Evolutionary conservation across 202 grass and related monocot genomes (phyloP), one percentile per base, ranked within the genome.

Genomic region (Setaria viridis): DNA sequence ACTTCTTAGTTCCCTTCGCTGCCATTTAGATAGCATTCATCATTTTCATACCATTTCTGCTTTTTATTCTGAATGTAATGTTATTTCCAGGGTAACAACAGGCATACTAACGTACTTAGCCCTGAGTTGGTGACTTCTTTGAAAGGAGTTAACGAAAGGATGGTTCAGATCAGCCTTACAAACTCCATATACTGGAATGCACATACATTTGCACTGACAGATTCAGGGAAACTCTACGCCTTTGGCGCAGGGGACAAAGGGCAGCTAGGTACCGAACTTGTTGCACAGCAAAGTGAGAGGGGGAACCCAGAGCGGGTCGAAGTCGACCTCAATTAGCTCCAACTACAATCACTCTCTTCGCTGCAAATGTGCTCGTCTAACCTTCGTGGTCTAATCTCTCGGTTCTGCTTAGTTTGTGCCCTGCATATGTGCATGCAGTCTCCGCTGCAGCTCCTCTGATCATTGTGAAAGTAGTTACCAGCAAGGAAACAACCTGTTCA

Each of bases 161-260:
- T 98, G 32, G 95, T 95, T 59, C 91, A 98, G 72, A 91, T 98
- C 82, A 98, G 95, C 77, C 92, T 95, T 47, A 95, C 89, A n/a
- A 95, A 98, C 70, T 98, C 95, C 4, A 92, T 95, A 79, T 95
- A 95, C 65, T 93, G 92, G 92, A 98, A 98, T 73, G 95, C 93
- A 14, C 95, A 98, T 85, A 98, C 95, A 82, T 95, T 98, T 62
- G 95, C 95, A 78, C 80, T 98, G n/a, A 95, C 91, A 42, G 89
- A 98, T 79, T 91, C 91, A 14, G 95, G 92, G 25, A 95, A 83
- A 72, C 70, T 98, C 56, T 98, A 90, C 9, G 91, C 92, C 19
- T 93, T 98, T 47, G 95, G 89, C 49, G 74, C 92, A 6, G 95
- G 92, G 17, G 92, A 98, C 77, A 98, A 95, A 85, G 95, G 92